Base-by-base conservation (phyloP, 1,284 basidiomycete genomes). In the Polyporus tsugae region DNA sequence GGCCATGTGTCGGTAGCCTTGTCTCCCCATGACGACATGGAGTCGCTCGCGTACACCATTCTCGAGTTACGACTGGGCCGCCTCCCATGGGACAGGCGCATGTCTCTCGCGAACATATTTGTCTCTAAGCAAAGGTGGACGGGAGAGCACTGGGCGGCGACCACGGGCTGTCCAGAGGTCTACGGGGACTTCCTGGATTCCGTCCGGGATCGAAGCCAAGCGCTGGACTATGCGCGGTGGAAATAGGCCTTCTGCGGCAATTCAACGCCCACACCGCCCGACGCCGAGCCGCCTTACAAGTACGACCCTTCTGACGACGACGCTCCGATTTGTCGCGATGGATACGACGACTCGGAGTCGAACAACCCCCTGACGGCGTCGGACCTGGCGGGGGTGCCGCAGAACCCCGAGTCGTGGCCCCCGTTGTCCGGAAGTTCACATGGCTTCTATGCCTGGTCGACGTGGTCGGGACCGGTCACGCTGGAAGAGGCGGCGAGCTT, bases 31-130 rank as follows among this genome's bases (percentile, higher is more conserved):
- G 29, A 29, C 29, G 29, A 29, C 29, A 49, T 49, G 46, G 46
- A 49, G 46, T 49, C 46, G n/a, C 46, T 49, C 22, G 46, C 46
- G 46, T 49, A 25, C 46, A 49, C 46, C n/a, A 49, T 49, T 49
- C 46, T 49, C 46, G 46, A 49, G n/a, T 7, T 49, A 25, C 46
- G 25, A 22, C 22, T 49, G 11, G n/a, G 46, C 46, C 11, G 22
- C 22, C 46, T 49, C n/a, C 46, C 46, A 49, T 49, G 46, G 46
- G n/a, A 22, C 9, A 4, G 11, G 9, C 25, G 22, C 4, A 10
- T 11, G 46, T 25, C 46, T 22, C n/a, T 11, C n/a, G 46, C n/a
- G 46, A 22, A 49, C 46, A 1, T 49, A 9, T 22, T 49, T 49
- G 46, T 22, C 46, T 11, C n/a, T 6, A 49, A 49, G 46, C 6